Base-by-base conservation (phyloP, 495 filamentous ascomycete genomes). In the Aspergillus hancockii region DNA sequence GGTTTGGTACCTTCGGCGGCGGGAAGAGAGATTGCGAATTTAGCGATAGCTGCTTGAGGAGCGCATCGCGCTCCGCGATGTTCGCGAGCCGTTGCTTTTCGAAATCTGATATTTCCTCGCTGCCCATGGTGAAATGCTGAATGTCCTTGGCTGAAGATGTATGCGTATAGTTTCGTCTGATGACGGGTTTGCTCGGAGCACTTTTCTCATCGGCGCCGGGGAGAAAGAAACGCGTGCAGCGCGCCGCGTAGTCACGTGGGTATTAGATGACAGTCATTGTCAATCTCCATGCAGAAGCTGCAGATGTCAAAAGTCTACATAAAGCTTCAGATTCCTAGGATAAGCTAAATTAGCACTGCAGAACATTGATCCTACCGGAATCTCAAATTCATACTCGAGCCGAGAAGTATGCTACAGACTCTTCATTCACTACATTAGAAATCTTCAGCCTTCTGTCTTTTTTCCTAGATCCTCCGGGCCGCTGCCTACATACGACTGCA, bases 41-140 rank as follows among this genome's bases (percentile, higher is more conserved):
- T 22, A 84, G 72, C 2, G 78, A 73, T 31, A 82, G 77, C 63
- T 79, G 76, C 65, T 78, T 87, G 57, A 91, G 76, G 7, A 91
- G 78, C 10, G 83, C 87, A 74, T 89, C 82, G 60, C 89, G 88
- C 63, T 89, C 85, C 22, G 87, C 86, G 52, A 91, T 91, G 53
- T 90, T 91, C 45, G 82, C 86, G 56, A 88, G 83, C 0, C 88
- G 82, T 63, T 88, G 82, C 38, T 78, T 77, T 69, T 91, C 88
- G 60, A 90, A 90, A 3, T 90, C 88, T 57, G 80, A 87, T 25
- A 86, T 57, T 40, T 79, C 79, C 38, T 66, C 65, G 16, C 58
- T 54, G 53, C 22, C 54, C 65, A 65, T 72, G n/a, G 31, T 61
- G 49, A 22, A 21, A 45, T 13, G n/a, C 16, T 19, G 1, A 3